These are phyloP conservation scores for Forsythia viridissima DNA, from an alignment of 257 asterid species.

Conservation along the genomic window DNA sequence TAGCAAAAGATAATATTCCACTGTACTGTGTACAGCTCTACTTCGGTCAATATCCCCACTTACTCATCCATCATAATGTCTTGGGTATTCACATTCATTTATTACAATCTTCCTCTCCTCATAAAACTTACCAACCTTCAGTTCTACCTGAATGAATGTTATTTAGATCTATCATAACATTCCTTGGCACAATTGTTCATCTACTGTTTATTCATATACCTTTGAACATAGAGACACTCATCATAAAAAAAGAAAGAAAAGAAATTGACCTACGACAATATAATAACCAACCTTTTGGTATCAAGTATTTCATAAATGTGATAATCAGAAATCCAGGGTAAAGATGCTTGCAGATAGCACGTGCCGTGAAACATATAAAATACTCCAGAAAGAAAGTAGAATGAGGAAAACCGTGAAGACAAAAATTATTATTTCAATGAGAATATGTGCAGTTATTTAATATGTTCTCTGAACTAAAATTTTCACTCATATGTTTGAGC, in stretches of 20 bases:
- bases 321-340: no score
- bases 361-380: neutral
- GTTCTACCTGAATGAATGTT: neutral
- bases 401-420: neutral
- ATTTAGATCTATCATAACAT: neutral
- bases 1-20: neutral
- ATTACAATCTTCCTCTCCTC: neutral
- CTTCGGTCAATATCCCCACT: neutral
- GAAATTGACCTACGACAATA: no score
- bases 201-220: neutral
- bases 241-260: no score
- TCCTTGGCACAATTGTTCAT: neutral
- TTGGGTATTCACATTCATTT: neutral
- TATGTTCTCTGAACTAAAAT: neutral
- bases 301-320: no score
- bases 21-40: neutral
- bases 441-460: neutral
- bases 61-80: neutral
- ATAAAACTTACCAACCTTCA: neutral
- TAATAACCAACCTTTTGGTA: no score
- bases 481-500: neutral
- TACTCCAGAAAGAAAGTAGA: neutral
- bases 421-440: no score
- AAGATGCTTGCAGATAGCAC: neutral
- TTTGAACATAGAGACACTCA: no score